Evolutionary conservation across 2,329 filamentous ascomycete species (phyloP).

Genomic region (Fusarium redolens): DNA sequence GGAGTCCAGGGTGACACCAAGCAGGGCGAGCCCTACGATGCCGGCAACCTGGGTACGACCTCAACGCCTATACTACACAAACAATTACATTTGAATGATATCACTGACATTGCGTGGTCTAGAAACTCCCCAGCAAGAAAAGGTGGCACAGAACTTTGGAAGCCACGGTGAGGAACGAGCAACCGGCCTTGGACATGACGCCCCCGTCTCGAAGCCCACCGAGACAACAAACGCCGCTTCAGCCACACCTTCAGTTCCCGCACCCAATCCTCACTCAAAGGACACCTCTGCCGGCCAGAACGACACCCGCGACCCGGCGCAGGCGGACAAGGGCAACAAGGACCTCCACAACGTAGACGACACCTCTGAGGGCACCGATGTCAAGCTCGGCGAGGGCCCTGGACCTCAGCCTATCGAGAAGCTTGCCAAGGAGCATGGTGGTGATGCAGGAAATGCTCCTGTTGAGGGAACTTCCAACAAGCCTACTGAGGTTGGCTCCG

Average conservation of each 20-base stretch:
- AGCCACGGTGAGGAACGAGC: slow-evolving; percentile 15
- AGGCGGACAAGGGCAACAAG: slow-evolving; percentile 46
- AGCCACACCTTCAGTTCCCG: slow-evolving; percentile 3
- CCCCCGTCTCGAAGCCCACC: not conserved
- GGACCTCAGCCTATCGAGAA: slow-evolving; percentile 49
- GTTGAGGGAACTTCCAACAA: slow-evolving; percentile 16
- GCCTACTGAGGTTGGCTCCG: slow-evolving; percentile 24
- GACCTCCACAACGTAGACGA: slow-evolving; percentile 50
- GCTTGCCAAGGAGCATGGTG: slow-evolving; percentile 50
- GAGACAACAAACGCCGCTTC: not conserved
- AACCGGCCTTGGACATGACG: slow-evolving; percentile 12
- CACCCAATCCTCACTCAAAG: slow-evolving; percentile 6
- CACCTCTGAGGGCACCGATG: slow-evolving; percentile 42
- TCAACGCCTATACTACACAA: not conserved
- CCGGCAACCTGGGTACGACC: slow-evolving; percentile 73
- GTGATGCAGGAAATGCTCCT: slow-evolving; percentile 45
- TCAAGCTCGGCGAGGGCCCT: slow-evolving; percentile 47
- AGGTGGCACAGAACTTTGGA: slow-evolving; percentile 28
- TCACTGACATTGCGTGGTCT: not conserved
- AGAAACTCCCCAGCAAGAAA: slow-evolving; percentile 37
- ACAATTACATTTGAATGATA: not conserved
- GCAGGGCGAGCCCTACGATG: slow-evolving; percentile 79
- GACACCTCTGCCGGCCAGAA: slow-evolving; percentile 49
- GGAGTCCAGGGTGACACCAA: slow-evolving; percentile 75
- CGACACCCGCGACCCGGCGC: slow-evolving; percentile 54